Evolutionary conservation across 805 yeast species (phyloP).

Genomic region (Nakazawaea peltata): DNA sequence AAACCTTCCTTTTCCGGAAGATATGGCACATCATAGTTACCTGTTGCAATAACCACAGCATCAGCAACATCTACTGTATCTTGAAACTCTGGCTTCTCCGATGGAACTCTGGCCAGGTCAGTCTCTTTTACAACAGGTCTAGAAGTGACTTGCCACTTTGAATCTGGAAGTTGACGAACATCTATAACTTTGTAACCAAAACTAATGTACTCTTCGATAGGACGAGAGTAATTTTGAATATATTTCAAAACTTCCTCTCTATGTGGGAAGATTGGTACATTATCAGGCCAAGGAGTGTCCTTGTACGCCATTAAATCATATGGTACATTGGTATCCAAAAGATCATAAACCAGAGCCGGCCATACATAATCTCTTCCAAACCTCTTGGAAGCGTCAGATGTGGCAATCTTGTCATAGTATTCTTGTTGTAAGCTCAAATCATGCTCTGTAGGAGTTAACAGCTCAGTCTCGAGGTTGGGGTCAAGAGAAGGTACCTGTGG

Average conservation of each 20-base stretch:
- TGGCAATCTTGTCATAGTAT: slow-evolving; percentile 4
- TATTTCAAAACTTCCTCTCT: slow-evolving; percentile 53
- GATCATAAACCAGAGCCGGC: slow-evolving; percentile 54
- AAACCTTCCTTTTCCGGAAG: slow-evolving; percentile 52
- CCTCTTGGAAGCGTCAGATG: slow-evolving; percentile 1
- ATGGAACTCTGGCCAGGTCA: slow-evolving; percentile 19
- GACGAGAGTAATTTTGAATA: slow-evolving; percentile 41
- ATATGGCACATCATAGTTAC: slow-evolving; percentile 52
- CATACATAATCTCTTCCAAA: slow-evolving; percentile 23
- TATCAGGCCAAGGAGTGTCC: slow-evolving; percentile 38
- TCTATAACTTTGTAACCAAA: slow-evolving; percentile 40
- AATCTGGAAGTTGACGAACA: slow-evolving; percentile 21
- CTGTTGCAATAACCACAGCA: slow-evolving; percentile 56
- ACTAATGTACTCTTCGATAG: slow-evolving; percentile 27
- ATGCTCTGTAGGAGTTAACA: slow-evolving; percentile 1
- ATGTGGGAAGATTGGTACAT: slow-evolving; percentile 43
- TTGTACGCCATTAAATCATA: slow-evolving; percentile 59
- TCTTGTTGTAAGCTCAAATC: slow-evolving; percentile 1
- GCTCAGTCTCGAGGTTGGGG: slow-evolving; percentile 13
- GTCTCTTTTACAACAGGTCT: slow-evolving; percentile 24
- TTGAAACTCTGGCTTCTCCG: slow-evolving; percentile 10
- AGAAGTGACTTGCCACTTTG: slow-evolving; percentile 37
- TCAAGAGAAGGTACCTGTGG: slow-evolving; percentile 22
- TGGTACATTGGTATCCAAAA: slow-evolving; percentile 64
- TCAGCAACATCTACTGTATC: slow-evolving; percentile 39